Conservation (phyloP, 163 green algal genomes). For the Picocystis sp. region DNA sequence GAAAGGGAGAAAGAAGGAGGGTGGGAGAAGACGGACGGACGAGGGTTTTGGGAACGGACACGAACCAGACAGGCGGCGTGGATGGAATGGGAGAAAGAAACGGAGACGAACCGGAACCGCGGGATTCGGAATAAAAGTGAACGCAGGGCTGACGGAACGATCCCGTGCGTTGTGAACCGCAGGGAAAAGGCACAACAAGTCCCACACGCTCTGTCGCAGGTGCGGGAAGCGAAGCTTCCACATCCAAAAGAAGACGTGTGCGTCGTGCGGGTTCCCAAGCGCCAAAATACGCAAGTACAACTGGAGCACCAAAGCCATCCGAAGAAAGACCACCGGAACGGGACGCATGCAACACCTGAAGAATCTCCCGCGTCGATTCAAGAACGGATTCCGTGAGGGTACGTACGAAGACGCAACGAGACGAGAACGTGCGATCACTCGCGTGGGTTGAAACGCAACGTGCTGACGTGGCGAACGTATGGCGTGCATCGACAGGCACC, state of each 20-base stretch:
- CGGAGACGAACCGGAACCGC: neutral
- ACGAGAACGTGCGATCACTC: no score
- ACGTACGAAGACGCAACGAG: no score
- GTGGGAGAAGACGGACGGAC: neutral
- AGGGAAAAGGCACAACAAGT: constrained; percentile 95
- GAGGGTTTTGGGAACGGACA: neutral
- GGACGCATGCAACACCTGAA: constrained; percentile 89
- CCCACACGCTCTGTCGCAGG: constrained; percentile 90
- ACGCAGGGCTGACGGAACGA: no score
- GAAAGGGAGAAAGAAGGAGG: neutral
- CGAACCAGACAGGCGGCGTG: neutral
- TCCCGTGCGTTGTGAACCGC: neutral
- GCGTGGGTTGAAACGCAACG: no score
- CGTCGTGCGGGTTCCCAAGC: constrained; percentile 84
- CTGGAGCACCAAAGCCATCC: constrained; percentile 96
- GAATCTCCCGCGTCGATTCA: constrained; percentile 68
- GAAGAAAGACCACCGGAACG: constrained; percentile 91
- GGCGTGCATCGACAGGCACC: no score
- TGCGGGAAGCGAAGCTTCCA: constrained; percentile 86
- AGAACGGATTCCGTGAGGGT: constrained; percentile 87
- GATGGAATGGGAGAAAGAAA: neutral
- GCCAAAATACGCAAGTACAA: constrained; percentile 87
- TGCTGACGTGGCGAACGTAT: no score
- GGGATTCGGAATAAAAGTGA: no score
- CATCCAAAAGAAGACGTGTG: constrained; percentile 94